Evolutionary conservation across 805 yeast genomes (phyloP).

Genomic region (Citeromyces matritensis): DNA sequence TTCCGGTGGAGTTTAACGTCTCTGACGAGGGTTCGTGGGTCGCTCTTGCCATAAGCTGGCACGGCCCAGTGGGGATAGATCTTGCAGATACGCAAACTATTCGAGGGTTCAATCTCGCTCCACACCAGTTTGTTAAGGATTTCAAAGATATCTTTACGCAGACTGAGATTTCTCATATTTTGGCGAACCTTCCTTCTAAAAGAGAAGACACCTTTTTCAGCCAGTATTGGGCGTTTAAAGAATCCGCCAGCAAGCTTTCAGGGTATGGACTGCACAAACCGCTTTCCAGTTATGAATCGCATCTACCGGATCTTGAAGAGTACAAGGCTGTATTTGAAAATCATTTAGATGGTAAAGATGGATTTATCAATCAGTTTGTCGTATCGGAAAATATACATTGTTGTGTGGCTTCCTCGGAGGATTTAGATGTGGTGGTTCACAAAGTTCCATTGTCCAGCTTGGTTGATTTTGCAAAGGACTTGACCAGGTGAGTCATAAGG

Average conservation of each 20-base stretch:
- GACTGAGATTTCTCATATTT: conserved; percentile 13
- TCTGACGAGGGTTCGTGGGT: conserved; percentile 41
- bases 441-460: too few species aligned
- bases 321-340: too few species aligned
- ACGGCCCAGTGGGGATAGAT: conserved; percentile 26
- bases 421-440: too few species aligned
- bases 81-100: conserved; percentile 22
- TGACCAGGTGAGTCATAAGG: too few species aligned
- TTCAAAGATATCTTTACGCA: conserved; percentile 13
- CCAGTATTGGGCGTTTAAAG: conserved; percentile 69
- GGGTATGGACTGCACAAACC: conserved; percentile 40
- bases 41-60: conserved; percentile 17
- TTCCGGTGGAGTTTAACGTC: conserved; percentile 31
- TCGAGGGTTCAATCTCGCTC: conserved; percentile 10
- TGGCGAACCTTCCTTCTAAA: conserved; percentile 2
- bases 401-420: too few species aligned
- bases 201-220: conserved; percentile 22
- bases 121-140: conserved; percentile 8
- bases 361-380: too few species aligned
- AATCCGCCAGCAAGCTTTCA: conserved; percentile 50
- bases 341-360: too few species aligned
- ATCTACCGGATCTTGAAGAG: too few species aligned
- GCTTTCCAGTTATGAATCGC: conserved; percentile 3
- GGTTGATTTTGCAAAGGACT: too few species aligned
- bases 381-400: too few species aligned